phyloP scores from a whole-genome alignment of 176 grass and related monocot species.

The Oryza coarctata region DNA sequence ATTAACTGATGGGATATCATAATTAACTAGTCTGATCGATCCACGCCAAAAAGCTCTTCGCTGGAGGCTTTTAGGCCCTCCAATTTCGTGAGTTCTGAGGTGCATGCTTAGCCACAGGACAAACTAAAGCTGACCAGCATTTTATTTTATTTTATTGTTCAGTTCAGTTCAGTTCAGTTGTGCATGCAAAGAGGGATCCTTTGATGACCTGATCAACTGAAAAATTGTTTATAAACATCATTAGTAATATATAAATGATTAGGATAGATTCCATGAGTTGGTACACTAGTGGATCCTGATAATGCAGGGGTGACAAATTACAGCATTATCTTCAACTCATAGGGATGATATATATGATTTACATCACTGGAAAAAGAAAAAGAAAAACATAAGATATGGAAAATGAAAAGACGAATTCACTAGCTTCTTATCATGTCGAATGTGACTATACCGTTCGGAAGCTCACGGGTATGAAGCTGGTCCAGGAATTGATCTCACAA shows the following conservation, averaged over 20 bases:
- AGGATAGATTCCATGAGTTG: not conserved
- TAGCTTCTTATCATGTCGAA: not conserved
- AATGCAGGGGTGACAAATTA: not conserved
- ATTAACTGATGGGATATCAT: constrained; percentile 22
- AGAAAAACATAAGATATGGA: not conserved
- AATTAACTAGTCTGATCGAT: not conserved
- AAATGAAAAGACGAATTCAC: not conserved
- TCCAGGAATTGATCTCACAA: not conserved
- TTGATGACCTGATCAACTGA: not conserved
- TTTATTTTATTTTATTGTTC: not conserved
- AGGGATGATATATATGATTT: not conserved
- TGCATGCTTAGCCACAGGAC: constrained; percentile 20
- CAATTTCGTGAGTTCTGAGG: not conserved
- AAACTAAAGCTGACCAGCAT: constrained; percentile 14
- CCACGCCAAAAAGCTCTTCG: constrained; percentile 23
- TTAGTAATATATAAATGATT: not conserved
- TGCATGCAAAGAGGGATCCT: not conserved
- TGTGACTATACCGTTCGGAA: not conserved
- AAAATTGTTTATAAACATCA: not conserved
- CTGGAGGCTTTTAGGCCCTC: not conserved
- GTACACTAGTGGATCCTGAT: not conserved
- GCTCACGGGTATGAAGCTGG: not conserved
- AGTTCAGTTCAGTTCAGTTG: not conserved
- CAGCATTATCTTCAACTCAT: not conserved
- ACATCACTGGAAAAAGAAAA: not conserved